Conservation (phyloP, 768 basidiomycete genomes). For the Chalciporus sphaerocephalus region DNA sequence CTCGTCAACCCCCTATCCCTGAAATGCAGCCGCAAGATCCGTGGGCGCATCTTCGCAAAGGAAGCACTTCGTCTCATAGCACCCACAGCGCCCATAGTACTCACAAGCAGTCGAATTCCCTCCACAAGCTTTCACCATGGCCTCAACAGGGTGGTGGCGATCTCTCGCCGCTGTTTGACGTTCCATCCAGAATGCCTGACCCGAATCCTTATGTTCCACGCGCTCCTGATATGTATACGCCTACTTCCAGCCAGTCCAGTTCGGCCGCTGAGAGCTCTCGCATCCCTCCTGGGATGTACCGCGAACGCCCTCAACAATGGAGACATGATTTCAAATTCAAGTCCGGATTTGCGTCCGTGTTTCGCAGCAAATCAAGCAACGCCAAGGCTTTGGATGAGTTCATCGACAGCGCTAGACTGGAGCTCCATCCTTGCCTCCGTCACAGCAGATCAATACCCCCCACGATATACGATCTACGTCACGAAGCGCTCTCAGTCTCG, state of each 20-base stretch:
- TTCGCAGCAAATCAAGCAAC: slow-evolving; percentile 20
- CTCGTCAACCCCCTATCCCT: slow-evolving; percentile 15
- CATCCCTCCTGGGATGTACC: slow-evolving; percentile 9
- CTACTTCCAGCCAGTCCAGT: slow-evolving; percentile 24
- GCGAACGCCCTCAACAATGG: slow-evolving; percentile 28
- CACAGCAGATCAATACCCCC: slow-evolving; percentile 32
- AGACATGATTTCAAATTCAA: slow-evolving; percentile 32
- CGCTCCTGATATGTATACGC: slow-evolving; percentile 20
- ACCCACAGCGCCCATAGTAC: neutral
- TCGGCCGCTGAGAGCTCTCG: slow-evolving; percentile 12
- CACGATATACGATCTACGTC: slow-evolving; percentile 49
- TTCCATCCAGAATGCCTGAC: slow-evolving; percentile 17
- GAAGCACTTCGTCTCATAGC: slow-evolving; percentile 3
- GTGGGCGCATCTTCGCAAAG: slow-evolving; percentile 2
- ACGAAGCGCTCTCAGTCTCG: slow-evolving; percentile 34
- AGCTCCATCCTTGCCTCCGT: slow-evolving; percentile 21
- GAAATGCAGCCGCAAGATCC: slow-evolving; percentile 14
- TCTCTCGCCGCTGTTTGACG: slow-evolving; percentile 17
- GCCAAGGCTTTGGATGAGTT: slow-evolving; percentile 10
- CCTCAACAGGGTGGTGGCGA: slow-evolving; percentile 16
- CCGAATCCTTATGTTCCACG: slow-evolving; percentile 12
- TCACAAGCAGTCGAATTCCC: slow-evolving; percentile 4
- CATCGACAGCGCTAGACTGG: slow-evolving; percentile 25
- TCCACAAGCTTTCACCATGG: slow-evolving; percentile 10
- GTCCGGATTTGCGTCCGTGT: slow-evolving; percentile 28